Conservation (phyloP, 345 rosid species). For the Dipteronia sinensis region DNA sequence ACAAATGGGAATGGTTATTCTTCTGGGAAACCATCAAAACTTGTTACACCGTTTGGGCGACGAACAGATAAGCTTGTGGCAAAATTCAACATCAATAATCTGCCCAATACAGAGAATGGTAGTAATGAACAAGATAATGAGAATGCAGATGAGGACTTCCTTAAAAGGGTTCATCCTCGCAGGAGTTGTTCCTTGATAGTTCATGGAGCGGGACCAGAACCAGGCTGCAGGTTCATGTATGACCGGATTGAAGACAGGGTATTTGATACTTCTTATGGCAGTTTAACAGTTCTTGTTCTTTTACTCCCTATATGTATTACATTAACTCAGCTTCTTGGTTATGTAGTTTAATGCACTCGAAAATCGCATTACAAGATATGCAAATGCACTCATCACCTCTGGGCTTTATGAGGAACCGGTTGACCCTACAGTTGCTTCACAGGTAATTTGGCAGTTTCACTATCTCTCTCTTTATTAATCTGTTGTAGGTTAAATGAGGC, state of each 20-base stretch:
- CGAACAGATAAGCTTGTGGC: slow-evolving; percentile 67
- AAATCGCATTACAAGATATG: slow-evolving; percentile 59
- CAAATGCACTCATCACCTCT: slow-evolving; percentile 56
- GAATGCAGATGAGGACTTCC: slow-evolving; percentile 64
- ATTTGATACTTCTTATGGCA: slow-evolving; percentile 23
- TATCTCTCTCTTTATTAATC: not conserved
- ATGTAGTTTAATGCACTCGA: slow-evolving; percentile 72
- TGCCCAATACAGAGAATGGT: slow-evolving; percentile 39
- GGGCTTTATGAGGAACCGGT: slow-evolving; percentile 68
- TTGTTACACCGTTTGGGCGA: slow-evolving; percentile 76
- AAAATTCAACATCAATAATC: slow-evolving; percentile 59
- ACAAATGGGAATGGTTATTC: slow-evolving; percentile 60
- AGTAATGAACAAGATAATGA: slow-evolving; percentile 33
- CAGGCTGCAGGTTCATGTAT: slow-evolving; percentile 86
- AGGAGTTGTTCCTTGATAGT: slow-evolving; percentile 61
- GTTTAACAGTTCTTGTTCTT: slow-evolving; percentile 11
- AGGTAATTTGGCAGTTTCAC: slow-evolving; percentile 44
- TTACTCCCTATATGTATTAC: slow-evolving; percentile 16
- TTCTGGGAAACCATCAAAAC: slow-evolving; percentile 55
- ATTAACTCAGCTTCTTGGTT: slow-evolving; percentile 16
- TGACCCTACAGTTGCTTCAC: slow-evolving; percentile 93
- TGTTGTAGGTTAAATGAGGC: slow-evolving; percentile 10
- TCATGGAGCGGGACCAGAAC: slow-evolving; percentile 64
- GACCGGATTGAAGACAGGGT: slow-evolving; percentile 88
- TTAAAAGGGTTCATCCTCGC: slow-evolving; percentile 65